Conservation (phyloP, 2,329 filamentous ascomycete genomes). For the Tympanopsis confertula region DNA sequence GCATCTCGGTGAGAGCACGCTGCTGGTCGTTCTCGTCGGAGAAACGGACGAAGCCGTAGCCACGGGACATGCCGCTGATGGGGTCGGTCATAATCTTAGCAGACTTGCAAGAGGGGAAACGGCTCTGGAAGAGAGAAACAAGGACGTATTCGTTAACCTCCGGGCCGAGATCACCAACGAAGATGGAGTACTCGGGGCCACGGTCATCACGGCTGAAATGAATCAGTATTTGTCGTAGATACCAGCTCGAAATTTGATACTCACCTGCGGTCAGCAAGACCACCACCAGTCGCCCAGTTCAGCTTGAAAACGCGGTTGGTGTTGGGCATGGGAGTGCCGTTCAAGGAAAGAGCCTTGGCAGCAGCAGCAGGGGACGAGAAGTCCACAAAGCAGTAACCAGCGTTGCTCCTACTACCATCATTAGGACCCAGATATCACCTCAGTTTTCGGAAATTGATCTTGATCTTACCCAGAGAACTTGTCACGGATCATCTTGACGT, state of each 20-base stretch:
- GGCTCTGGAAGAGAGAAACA: conserved; percentile 90
- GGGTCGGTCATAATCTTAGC: conserved; percentile 99
- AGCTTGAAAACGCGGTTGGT: conserved; percentile 93
- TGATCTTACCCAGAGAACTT: conserved; percentile 82
- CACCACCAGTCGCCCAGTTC: conserved; percentile 97
- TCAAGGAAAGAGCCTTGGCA: conserved; percentile 79
- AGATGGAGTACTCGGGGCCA: conserved; percentile 92
- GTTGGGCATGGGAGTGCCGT: conserved; percentile 84
- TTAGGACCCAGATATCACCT: conserved; percentile 12
- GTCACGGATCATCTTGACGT: conserved; percentile 99
- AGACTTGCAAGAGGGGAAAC: conserved; percentile 95
- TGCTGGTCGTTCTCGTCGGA: conserved; percentile 93
- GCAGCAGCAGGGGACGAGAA: conserved; percentile 75
- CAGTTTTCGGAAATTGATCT: neutral
- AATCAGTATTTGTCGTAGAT: conserved; percentile 1
- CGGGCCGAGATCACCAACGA: conserved; percentile 92
- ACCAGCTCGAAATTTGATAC: conserved; percentile 15
- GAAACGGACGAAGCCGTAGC: conserved; percentile 96
- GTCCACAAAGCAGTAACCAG: conserved; percentile 97
- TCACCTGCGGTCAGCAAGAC: conserved; percentile 83
- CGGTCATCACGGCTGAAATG: conserved; percentile 66
- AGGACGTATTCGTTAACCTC: conserved; percentile 98
- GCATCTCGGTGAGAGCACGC: conserved; percentile 92
- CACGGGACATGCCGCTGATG: conserved; percentile 92
- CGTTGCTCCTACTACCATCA: conserved; percentile 50